These are phyloP conservation scores for Daedalea quercina DNA, from an alignment of 768 basidiomycete species.

Conservation along the genomic window DNA sequence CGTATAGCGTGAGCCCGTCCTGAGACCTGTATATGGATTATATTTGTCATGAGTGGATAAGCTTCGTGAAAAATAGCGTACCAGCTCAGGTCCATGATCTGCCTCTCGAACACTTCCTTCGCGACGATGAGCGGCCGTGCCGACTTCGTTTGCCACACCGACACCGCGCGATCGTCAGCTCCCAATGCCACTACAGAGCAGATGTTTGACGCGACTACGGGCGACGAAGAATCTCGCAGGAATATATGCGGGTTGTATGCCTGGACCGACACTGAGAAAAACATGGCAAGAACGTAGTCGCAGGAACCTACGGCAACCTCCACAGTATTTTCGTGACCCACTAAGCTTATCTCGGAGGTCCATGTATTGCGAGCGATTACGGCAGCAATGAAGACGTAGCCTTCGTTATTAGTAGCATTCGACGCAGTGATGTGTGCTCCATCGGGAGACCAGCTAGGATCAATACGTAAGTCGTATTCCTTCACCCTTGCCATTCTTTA, in stretches of 20 bases:
- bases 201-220: conserved; percentile 75
- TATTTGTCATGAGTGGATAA: conserved; percentile 4
- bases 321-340: conserved; percentile 96
- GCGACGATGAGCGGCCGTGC: conserved; percentile 89
- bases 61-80: conserved; percentile 30
- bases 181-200: conserved; percentile 92
- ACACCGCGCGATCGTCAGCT: conserved; percentile 89
- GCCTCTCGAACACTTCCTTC: conserved; percentile 89
- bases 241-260: conserved; percentile 95
- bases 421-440: conserved; percentile 98
- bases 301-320: conserved; percentile 75
- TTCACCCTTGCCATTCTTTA: no score
- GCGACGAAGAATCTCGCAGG: conserved; percentile 60
- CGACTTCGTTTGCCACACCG: conserved; percentile 93
- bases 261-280: conserved; percentile 30
- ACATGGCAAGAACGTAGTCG: background rate
- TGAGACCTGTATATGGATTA: conserved; percentile 57
- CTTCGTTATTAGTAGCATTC: conserved; percentile 93
- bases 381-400: conserved; percentile 95
- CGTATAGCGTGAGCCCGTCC: conserved; percentile 89
- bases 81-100: conserved; percentile 96
- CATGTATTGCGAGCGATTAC: conserved; percentile 88
- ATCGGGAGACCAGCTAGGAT: conserved; percentile 90
- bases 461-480: background rate
- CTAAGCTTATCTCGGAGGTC: conserved; percentile 88